Evolutionary conservation across 2,329 filamentous ascomycete genomes (phyloP), one percentile per base, ranked within the genome.

Genomic region (Tolypocladium paradoxum): DNA sequence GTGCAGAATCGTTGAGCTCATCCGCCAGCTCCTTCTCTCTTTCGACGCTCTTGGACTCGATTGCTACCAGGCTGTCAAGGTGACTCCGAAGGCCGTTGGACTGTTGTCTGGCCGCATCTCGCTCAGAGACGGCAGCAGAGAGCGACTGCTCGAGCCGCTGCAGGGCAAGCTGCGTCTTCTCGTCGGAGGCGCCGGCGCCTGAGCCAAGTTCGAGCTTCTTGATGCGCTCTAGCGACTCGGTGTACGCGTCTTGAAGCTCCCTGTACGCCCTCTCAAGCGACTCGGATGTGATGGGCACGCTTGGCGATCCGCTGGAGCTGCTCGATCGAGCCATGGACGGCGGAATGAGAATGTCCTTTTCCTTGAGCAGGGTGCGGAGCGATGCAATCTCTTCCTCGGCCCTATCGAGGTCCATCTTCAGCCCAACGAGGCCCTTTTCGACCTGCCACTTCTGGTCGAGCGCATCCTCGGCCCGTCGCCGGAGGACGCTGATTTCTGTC

Each of bases 321-420:
- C 73, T 75, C 12, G 67, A 65, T 53, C 75, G 76, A 50, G 73
- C 75, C 54, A 79, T 70, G 18, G 78, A 78, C 47, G 83, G 83
- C 0, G 86, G 84, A 27, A 88, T 83, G 40, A 84, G 75, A 53
- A 91, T 90, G 63, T 96, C 90, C 60, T 91, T 87, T 67, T 95
- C 89, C 56, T 84, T 76, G 22, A 97, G 78, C 29, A 97, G 75
- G 34, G 76, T 80, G 45, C 89, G 84, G 40, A 99, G 78, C n/a
- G 88, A 88, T 40, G 82, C 76, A 33, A 95, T 95, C 71, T 99
- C 93, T 66, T 93, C 88, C 68, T 96, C 90, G 29, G 93, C 91
- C 57, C 91, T 88, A 69, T 97, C 93, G 43, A 99, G 81, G 65
- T 97, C 92, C 87, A 96, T 96, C 73, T 96, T 95, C 53, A 97